Evolutionary conservation across 2,329 filamentous ascomycete genomes (phyloP).

Genomic region (Colletotrichum sp.): DNA sequence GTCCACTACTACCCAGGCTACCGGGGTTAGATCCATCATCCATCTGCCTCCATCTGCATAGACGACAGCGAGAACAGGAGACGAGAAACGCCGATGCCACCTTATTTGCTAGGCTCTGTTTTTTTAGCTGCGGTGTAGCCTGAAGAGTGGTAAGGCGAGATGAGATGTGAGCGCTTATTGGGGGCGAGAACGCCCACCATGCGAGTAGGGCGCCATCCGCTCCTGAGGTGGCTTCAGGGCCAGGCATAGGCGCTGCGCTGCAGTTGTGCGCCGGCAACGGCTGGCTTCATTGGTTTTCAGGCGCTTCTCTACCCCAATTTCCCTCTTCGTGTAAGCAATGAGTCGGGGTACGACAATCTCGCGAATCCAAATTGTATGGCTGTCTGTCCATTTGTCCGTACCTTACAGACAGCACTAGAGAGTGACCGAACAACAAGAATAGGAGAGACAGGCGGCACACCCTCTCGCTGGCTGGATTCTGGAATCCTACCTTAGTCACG

Average conservation of each 20-base stretch:
- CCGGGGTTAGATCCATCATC: conserved; percentile 4
- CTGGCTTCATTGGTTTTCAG: background rate
- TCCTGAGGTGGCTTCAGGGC: background rate
- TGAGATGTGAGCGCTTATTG: conserved; percentile 12
- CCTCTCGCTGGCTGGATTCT: background rate
- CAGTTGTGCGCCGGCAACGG: background rate
- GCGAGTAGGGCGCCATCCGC: background rate
- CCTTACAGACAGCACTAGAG: background rate
- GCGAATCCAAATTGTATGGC: background rate
- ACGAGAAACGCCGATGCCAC: conserved; percentile 7
- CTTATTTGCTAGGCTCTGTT: background rate
- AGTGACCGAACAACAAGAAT: background rate
- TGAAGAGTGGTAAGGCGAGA: background rate
- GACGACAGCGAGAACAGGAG: background rate
- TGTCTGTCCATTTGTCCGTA: background rate
- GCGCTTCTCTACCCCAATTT: background rate
- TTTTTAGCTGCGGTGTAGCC: background rate
- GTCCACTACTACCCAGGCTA: background rate
- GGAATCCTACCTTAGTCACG: background rate
- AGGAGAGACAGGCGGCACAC: background rate
- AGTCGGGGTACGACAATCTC: conserved; percentile 2
- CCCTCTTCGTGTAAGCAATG: conserved; percentile 1
- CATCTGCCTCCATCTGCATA: conserved; percentile 5
- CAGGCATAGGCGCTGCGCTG: background rate
- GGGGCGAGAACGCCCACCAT: background rate